These are phyloP conservation scores for Taiozyma sp. DNA, from an alignment of 1,139 yeast species.

Conservation along the genomic window DNA sequence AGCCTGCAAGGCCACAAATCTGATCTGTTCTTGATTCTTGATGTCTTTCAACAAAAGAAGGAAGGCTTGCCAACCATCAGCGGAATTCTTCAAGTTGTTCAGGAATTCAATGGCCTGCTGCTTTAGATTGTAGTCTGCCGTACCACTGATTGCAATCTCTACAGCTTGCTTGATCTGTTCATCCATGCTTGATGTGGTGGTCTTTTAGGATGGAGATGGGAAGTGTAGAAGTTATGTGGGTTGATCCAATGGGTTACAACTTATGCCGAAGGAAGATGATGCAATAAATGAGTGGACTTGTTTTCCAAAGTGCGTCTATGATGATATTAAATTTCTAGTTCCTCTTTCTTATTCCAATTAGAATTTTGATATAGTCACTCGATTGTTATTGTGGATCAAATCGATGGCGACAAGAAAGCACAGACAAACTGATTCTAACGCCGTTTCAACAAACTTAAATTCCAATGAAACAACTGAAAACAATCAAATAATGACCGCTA, in stretches of 20 bases:
- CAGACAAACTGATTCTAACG: neutral
- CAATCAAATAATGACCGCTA: neutral
- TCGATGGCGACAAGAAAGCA: neutral
- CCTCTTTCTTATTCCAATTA: neutral
- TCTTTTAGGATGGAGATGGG: neutral
- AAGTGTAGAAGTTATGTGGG: neutral
- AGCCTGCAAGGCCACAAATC: constrained; percentile 76
- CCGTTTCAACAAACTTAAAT: neutral
- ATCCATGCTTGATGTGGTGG: constrained; percentile 44
- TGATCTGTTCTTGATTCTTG: constrained; percentile 45
- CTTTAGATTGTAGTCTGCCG: constrained; percentile 64
- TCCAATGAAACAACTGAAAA: neutral
- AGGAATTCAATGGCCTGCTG: constrained; percentile 84
- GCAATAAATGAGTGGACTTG: neutral
- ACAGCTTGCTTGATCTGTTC: constrained; percentile 93
- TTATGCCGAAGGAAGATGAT: neutral
- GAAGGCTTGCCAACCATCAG: constrained; percentile 79
- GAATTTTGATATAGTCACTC: neutral
- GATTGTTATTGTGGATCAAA: neutral
- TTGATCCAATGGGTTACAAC: neutral
- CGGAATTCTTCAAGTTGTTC: constrained; percentile 67
- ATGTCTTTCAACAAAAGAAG: constrained; percentile 50
- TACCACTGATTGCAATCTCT: constrained; percentile 76
- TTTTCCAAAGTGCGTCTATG: neutral
- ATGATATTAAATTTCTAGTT: neutral